A percentile compares a stretch with the other conserved stretches of the same genome.
Conservation (phyloP, 2,329 filamentous ascomycete species). For the Taxawa tesnikishii region DNA sequence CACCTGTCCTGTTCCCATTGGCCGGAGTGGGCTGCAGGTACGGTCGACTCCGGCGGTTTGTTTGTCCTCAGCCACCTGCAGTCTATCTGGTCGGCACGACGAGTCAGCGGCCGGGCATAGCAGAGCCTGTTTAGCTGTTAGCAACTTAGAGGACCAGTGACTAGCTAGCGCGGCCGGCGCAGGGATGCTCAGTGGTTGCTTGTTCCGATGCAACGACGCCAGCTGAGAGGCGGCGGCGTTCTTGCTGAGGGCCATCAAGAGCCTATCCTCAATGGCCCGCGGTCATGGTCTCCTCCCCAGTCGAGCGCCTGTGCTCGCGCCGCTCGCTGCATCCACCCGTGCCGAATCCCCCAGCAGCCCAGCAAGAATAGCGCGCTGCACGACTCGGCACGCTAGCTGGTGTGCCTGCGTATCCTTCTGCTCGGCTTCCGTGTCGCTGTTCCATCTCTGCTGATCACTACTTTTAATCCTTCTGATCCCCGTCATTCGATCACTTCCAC, state of each 20-base stretch:
- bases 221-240: not conserved
- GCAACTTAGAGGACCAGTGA: too few species aligned
- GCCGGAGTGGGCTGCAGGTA: not conserved
- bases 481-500: slow-evolving; percentile 9
- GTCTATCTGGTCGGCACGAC: too few species aligned
- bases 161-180: too few species aligned
- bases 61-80: too few species aligned
- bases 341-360: slow-evolving; percentile 9
- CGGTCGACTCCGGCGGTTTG: not conserved
- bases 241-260: too few species aligned
- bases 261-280: too few species aligned
- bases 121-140: too few species aligned
- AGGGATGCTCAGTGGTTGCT: not conserved
- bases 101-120: too few species aligned
- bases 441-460: slow-evolving; percentile 10
- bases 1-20: too few species aligned
- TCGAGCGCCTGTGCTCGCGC: slow-evolving; percentile 8
- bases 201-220: too few species aligned
- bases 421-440: too few species aligned
- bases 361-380: slow-evolving; percentile 4
- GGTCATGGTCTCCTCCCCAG: too few species aligned
- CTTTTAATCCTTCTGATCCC: slow-evolving; percentile 13
- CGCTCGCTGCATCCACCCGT: slow-evolving; percentile 6
- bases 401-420: slow-evolving; percentile 10
- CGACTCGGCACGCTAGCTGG: slow-evolving; percentile 1